Conservation (phyloP, 257 asterid species). For the Solanum virginianum region DNA sequence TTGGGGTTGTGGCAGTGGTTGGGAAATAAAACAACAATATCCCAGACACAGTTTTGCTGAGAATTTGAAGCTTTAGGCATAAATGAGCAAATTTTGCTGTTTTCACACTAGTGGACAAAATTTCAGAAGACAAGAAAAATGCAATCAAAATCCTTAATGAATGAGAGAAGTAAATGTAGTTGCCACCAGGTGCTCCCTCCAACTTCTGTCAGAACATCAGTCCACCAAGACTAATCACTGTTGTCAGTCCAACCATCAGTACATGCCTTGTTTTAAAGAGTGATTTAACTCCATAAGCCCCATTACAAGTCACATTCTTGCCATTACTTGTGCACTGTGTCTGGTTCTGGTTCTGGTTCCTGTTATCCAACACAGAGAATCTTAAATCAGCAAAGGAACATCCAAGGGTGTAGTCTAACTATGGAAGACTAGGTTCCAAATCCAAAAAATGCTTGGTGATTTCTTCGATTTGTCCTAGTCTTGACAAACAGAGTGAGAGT, state of each 20-base stretch:
- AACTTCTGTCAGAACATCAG: not conserved
- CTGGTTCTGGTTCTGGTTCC: slow-evolving; percentile 49
- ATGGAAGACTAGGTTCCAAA: not conserved
- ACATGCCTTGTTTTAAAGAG: slow-evolving; percentile 12
- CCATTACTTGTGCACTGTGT: slow-evolving; percentile 50
- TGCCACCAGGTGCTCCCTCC: not conserved
- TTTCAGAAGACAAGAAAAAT: not conserved
- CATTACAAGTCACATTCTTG: slow-evolving; percentile 27
- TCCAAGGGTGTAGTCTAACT: not conserved
- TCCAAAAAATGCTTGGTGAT: not conserved
- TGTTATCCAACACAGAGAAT: not conserved
- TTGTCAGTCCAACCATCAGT: slow-evolving; percentile 12
- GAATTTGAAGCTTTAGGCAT: not conserved
- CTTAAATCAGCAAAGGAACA: not conserved
- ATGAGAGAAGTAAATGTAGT: not conserved
- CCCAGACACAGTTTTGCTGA: not conserved
- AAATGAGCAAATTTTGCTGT: not conserved
- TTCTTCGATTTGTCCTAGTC: not conserved
- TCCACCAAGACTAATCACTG: slow-evolving; percentile 8
- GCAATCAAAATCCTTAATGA: not conserved
- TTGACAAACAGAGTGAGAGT: not conserved
- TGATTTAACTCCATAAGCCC: slow-evolving; percentile 12
- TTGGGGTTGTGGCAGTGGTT: not conserved
- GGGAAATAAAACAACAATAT: not conserved
- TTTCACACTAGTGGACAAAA: not conserved